phyloP scores from a whole-genome alignment of 305 asterid species.

The Rubia peregrina region DNA sequence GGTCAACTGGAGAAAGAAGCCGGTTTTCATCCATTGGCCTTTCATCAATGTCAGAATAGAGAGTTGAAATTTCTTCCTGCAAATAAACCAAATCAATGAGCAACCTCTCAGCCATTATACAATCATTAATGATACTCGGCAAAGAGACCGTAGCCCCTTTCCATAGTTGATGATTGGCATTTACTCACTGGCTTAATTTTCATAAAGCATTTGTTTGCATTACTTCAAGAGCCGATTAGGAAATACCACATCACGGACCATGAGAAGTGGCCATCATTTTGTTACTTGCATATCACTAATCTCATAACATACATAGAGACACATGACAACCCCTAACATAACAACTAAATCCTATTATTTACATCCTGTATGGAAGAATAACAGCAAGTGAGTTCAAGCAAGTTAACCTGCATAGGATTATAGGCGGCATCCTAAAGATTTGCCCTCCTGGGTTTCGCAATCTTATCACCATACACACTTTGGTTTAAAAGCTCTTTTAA shows the following conservation, averaged over 20 bases:
- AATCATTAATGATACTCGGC: background rate
- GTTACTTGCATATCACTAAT: no score
- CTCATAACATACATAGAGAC: no score
- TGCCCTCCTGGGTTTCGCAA: background rate
- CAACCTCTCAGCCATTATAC: background rate
- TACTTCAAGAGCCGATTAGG: no score
- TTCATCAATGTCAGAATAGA: constrained; percentile 49
- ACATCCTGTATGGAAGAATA: background rate
- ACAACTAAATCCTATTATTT: no score
- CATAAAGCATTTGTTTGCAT: no score
- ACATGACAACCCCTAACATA: no score
- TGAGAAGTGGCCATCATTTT: no score
- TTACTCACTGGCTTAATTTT: no score
- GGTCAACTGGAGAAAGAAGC: constrained; percentile 72
- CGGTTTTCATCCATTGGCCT: constrained; percentile 38
- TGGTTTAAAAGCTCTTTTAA: background rate
- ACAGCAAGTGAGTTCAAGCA: background rate
- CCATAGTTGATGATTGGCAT: no score
- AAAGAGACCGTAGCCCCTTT: no score
- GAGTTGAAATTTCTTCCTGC: constrained; percentile 67
- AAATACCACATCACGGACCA: no score
- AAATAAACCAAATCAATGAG: constrained; percentile 9
- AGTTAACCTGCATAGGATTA: background rate
- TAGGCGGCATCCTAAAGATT: background rate
- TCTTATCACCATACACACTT: background rate